These are phyloP conservation scores for Erodium moschatum DNA, from an alignment of 441 rosid genomes.

Conservation along the genomic window DNA sequence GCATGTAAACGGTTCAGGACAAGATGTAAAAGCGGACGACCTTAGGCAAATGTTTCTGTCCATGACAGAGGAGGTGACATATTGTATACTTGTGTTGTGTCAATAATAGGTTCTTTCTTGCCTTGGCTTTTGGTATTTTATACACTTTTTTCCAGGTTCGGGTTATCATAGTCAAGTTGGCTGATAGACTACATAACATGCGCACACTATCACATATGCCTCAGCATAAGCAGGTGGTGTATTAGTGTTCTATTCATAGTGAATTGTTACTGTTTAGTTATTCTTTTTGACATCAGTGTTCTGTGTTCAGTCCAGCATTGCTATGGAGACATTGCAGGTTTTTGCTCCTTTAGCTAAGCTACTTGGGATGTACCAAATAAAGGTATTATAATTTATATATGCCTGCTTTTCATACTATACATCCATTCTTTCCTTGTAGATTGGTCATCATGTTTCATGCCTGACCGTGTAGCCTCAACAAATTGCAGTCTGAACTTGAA, in stretches of 20 bases:
- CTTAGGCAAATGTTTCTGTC: slow-evolving; percentile 95
- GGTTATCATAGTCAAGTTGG: slow-evolving; percentile 94
- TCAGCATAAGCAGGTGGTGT: slow-evolving; percentile 77
- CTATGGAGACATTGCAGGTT: slow-evolving; percentile 87
- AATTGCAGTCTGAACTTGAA: slow-evolving; percentile 87
- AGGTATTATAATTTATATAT: slow-evolving; percentile 35
- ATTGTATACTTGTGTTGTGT: not conserved
- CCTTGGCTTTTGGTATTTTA: slow-evolving; percentile 13
- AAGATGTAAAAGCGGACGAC: slow-evolving; percentile 98
- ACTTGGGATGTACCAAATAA: slow-evolving; percentile 92
- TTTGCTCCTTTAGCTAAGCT: slow-evolving; percentile 96
- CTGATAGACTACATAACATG: slow-evolving; percentile 96
- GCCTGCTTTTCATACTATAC: not conserved
- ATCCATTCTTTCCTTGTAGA: not conserved
- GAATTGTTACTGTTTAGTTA: not conserved
- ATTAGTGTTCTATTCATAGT: not conserved
- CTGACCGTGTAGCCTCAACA: slow-evolving; percentile 12
- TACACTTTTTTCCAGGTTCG: slow-evolving; percentile 59
- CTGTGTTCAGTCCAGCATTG: slow-evolving; percentile 75
- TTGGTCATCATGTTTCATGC: not conserved
- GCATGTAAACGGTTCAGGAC: slow-evolving; percentile 53
- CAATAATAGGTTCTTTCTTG: not conserved
- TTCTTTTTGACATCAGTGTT: slow-evolving; percentile 22
- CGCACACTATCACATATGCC: slow-evolving; percentile 95
- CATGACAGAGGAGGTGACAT: slow-evolving; percentile 87